Percentiles rank a stretch among this genome's conserved stretches.
Conservation (phyloP, 179 eudicot species). For the Spergularia azorica region DNA sequence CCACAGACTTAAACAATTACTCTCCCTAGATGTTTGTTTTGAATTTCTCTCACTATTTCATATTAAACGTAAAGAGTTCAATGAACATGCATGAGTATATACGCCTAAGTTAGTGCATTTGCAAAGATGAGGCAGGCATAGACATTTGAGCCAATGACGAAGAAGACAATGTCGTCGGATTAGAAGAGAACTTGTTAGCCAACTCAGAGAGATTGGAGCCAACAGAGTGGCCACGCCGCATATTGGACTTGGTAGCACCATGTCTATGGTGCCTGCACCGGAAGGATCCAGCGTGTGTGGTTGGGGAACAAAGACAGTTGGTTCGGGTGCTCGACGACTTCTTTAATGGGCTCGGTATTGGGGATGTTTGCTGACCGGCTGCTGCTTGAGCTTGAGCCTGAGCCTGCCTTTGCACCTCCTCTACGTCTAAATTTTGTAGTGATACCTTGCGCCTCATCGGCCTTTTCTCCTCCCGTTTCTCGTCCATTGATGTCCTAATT, state of each 20-base stretch:
- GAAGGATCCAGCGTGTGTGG: conserved; percentile 76
- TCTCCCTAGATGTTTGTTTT: too few species aligned
- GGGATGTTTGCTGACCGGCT: not conserved
- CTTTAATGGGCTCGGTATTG: conserved; percentile 20
- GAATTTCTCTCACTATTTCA: too few species aligned
- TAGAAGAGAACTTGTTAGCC: conserved; percentile 30
- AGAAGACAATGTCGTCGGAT: conserved; percentile 17
- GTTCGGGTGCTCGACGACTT: conserved; percentile 36
- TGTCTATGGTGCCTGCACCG: conserved; percentile 64
- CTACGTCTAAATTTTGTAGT: conserved; percentile 14
- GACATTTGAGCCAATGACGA: conserved; percentile 23
- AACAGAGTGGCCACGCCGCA: conserved; percentile 56
- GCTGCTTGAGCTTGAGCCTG: not conserved
- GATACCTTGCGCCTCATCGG: conserved; percentile 27
- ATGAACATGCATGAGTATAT: too few species aligned
- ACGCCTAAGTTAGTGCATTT: conserved; percentile 13
- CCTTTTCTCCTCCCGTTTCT: conserved; percentile 24
- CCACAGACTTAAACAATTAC: too few species aligned
- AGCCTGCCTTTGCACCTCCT: conserved; percentile 23
- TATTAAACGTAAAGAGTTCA: too few species aligned
- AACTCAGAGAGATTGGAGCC: conserved; percentile 62
- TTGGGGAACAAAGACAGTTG: conserved; percentile 73
- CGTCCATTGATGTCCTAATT: conserved; percentile 25
- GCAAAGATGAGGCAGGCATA: conserved; percentile 12
- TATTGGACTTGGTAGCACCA: conserved; percentile 24